phyloP scores from a whole-genome alignment of 2,329 filamentous ascomycete genomes.

The Xylariaceae sp. region DNA sequence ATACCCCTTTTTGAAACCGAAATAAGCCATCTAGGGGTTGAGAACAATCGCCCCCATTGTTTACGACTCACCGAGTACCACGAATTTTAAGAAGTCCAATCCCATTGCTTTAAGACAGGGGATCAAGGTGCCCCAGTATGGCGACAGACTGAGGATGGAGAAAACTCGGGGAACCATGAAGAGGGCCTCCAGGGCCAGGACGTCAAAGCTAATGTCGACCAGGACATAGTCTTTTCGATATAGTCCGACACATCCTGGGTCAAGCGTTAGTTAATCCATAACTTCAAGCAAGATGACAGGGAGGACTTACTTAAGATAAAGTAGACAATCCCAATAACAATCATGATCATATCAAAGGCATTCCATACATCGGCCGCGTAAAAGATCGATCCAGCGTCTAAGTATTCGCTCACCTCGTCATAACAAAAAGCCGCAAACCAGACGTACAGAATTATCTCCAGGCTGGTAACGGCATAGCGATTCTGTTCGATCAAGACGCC shows the following conservation, averaged over 20 bases:
- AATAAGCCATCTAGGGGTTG: not conserved
- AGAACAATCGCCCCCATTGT: constrained; percentile 33
- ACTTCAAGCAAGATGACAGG: too few species aligned
- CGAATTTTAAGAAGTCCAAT: constrained; percentile 75
- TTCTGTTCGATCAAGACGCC: constrained; percentile 73
- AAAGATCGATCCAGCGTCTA: constrained; percentile 80
- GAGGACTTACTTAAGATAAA: constrained; percentile 61
- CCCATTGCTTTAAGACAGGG: constrained; percentile 92
- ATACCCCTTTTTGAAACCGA: not conserved
- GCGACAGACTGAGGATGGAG: constrained; percentile 78
- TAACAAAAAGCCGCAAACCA: constrained; percentile 87
- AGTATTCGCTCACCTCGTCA: constrained; percentile 78
- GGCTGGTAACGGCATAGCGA: constrained; percentile 56
- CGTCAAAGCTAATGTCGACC: constrained; percentile 79
- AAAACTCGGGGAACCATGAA: constrained; percentile 87
- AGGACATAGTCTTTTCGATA: constrained; percentile 53
- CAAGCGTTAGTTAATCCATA: too few species aligned
- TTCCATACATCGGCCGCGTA: constrained; percentile 83
- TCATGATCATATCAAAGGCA: constrained; percentile 67
- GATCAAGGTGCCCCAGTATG: constrained; percentile 85
- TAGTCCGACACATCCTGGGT: constrained; percentile 67
- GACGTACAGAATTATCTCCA: constrained; percentile 71
- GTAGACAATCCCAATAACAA: constrained; percentile 66
- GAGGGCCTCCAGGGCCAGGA: constrained; percentile 81
- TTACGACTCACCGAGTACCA: constrained; percentile 61